These are phyloP conservation scores for Mycena latifolia DNA, from an alignment of 768 basidiomycete genomes.

Conservation along the genomic window DNA sequence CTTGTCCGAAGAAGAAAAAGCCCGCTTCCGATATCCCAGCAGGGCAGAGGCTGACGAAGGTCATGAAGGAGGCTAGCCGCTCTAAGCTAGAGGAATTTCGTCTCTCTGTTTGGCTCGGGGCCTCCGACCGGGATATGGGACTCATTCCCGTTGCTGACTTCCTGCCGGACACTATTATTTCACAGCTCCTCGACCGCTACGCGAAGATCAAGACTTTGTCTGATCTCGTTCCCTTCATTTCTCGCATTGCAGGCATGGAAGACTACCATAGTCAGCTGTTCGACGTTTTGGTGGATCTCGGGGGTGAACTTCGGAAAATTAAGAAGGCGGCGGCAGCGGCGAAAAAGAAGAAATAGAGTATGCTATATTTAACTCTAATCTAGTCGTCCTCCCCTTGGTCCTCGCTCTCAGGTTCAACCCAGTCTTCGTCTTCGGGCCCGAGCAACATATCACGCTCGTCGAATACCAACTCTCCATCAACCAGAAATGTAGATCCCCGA, in stretches of 20 bases:
- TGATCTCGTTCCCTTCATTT: neutral
- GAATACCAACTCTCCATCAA: slow-evolving; percentile 6
- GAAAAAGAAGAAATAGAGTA: neutral
- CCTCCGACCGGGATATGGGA: neutral
- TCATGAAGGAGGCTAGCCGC: neutral
- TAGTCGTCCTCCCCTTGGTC: neutral
- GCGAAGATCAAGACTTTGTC: neutral
- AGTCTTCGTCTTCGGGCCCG: slow-evolving; percentile 3
- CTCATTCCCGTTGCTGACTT: slow-evolving; percentile 10
- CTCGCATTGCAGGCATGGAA: neutral
- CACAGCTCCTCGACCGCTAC: slow-evolving; percentile 4
- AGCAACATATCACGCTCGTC: slow-evolving; percentile 17
- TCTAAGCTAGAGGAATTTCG: slow-evolving; percentile 5
- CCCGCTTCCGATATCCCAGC: neutral
- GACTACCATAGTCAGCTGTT: neutral
- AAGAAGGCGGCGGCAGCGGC: neutral
- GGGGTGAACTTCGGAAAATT: neutral
- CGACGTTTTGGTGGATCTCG: neutral
- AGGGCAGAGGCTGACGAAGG: slow-evolving; percentile 2
- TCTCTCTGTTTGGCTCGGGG: neutral
- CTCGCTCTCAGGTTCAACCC: neutral
- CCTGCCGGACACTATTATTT: slow-evolving; percentile 6
- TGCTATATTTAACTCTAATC: neutral
- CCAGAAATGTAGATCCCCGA: neutral
- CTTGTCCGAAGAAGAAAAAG: neutral